Percentiles rank a stretch among this genome's conserved stretches.
Conservation (phyloP, 208 protist genomes). For the Strigomonas culicis region DNA sequence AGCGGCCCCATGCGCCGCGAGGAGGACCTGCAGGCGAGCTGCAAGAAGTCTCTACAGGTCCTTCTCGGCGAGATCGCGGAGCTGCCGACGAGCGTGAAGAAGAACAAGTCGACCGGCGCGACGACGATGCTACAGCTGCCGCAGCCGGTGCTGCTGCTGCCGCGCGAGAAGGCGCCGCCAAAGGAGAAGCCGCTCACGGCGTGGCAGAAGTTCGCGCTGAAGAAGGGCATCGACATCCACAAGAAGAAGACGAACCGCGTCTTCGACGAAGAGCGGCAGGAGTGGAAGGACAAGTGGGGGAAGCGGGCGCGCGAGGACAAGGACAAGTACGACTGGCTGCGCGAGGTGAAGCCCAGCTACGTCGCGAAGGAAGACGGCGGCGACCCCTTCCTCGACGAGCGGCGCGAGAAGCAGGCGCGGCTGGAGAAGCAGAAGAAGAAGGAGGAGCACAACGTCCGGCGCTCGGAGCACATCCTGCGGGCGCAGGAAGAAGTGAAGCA, state of each 20-base stretch:
- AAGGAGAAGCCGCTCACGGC: slow-evolving; percentile 86
- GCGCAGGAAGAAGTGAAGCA: slow-evolving; percentile 84
- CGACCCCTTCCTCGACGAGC: slow-evolving; percentile 91
- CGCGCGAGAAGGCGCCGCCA: slow-evolving; percentile 90
- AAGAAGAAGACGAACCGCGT: slow-evolving; percentile 87
- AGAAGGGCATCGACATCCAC: slow-evolving; percentile 92
- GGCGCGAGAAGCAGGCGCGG: slow-evolving; percentile 76
- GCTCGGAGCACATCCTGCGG: slow-evolving; percentile 60
- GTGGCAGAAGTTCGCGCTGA: slow-evolving; percentile 91
- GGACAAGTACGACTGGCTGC: slow-evolving; percentile 90
- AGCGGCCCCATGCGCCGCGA: slow-evolving; percentile 79
- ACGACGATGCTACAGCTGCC: slow-evolving; percentile 73
- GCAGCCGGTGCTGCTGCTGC: slow-evolving; percentile 79
- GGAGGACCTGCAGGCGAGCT: slow-evolving; percentile 67
- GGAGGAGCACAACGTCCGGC: slow-evolving; percentile 88
- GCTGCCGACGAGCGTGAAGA: slow-evolving; percentile 68
- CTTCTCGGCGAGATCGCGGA: slow-evolving; percentile 66
- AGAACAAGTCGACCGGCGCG: slow-evolving; percentile 74
- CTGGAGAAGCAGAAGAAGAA: slow-evolving; percentile 89
- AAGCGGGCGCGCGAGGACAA: slow-evolving; percentile 88
- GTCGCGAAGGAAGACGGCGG: slow-evolving; percentile 82
- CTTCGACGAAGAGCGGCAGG: slow-evolving; percentile 87
- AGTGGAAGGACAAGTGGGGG: slow-evolving; percentile 92
- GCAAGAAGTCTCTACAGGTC: slow-evolving; percentile 56
- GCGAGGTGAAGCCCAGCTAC: slow-evolving; percentile 89